A percentile compares a stretch with the other conserved stretches of the same genome.
Evolutionary conservation across 2,329 filamentous ascomycete species (phyloP).

Genomic region (Colletotrichum australisinense): DNA sequence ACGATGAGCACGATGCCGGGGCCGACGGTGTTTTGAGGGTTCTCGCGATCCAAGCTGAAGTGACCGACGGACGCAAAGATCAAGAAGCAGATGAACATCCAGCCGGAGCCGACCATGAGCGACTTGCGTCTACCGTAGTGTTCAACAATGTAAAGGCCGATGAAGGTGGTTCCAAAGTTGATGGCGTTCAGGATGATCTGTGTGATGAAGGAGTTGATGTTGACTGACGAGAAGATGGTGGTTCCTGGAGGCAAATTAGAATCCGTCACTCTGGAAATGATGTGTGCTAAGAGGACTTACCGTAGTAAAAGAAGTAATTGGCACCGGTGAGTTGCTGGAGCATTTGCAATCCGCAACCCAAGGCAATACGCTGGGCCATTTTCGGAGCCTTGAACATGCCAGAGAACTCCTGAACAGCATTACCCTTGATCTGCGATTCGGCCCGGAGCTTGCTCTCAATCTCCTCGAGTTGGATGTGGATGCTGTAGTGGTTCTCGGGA

Average conservation of each 20-base stretch:
- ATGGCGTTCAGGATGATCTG: constrained; percentile 76
- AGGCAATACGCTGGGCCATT: constrained; percentile 71
- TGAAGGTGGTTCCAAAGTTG: constrained; percentile 75
- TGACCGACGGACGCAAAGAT: constrained; percentile 66
- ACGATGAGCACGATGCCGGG: constrained; percentile 72
- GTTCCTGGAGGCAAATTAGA: constrained; percentile 66
- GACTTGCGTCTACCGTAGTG: constrained; percentile 73
- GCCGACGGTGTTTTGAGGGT: constrained; percentile 48
- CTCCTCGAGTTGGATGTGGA: constrained; percentile 62
- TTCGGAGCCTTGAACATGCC: constrained; percentile 73
- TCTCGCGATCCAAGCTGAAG: constrained; percentile 53
- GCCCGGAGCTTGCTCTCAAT: constrained; percentile 64
- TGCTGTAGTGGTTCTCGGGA: constrained; percentile 53
- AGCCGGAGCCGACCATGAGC: constrained; percentile 70
- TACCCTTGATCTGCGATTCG: constrained; percentile 54
- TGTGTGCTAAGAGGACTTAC: too few species aligned
- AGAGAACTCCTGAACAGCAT: constrained; percentile 58
- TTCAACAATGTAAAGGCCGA: constrained; percentile 77
- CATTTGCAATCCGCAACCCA: constrained; percentile 71
- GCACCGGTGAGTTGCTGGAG: constrained; percentile 70
- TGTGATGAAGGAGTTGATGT: constrained; percentile 71
- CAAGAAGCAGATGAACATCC: constrained; percentile 72
- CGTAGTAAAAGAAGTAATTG: constrained; percentile 75
- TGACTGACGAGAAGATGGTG: constrained; percentile 58
- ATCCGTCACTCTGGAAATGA: constrained; percentile 59